Base-by-base conservation (phyloP, 2,329 filamentous ascomycete genomes). In the Hansfordia pulvinata region DNA sequence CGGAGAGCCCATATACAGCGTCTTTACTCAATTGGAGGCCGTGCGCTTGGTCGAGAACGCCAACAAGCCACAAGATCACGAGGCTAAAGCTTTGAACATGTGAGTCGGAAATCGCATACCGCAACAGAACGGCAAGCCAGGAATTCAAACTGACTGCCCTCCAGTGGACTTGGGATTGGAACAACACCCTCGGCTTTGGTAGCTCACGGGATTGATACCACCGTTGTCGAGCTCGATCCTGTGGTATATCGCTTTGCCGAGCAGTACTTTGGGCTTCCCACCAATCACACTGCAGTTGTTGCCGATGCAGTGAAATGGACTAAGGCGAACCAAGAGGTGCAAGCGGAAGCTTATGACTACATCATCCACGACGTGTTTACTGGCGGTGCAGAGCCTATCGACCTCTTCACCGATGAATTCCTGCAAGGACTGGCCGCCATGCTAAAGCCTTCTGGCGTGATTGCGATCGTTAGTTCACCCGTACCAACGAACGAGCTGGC, bases 301-400 rank as follows among this genome's bases (percentile, higher is more conserved):
- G 69, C 76, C 26, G 84, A 98, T 41, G 90, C 90, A 0, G 72
- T 85, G 3, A 54, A 58, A n/a, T 93, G 75, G 49, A 66, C 72
- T 11, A 51, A 59, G 23, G 43, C 53, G 27, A 45, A 64, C 25
- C 57, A 58, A 29, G 43, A 53, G 26, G 39, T 53, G 16, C 41
- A 56, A 30, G 48, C 53, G 6, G 49, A 59, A 24, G 60, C 60
- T 16, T 98, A 79, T 49, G 78, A 94, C 55, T 96, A 93, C 57
- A 90, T 98, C 44, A 67, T 98, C 28, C 90, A 98, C 50, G 90
- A 98, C 40, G 90, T 98, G 14, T 98, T 98, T 50, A 98, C 90
- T 1, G 90, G 90, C 14, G 90, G 90, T 27, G 86, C 85, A 0
- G 90, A 96, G 50, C 90, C 90, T 1, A 72, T 86, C 3, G 63